Percentiles rank a stretch among this genome's conserved stretches.
Evolutionary conservation across 2,329 filamentous ascomycete species (phyloP).

Genomic region (Diaporthe velutina): DNA sequence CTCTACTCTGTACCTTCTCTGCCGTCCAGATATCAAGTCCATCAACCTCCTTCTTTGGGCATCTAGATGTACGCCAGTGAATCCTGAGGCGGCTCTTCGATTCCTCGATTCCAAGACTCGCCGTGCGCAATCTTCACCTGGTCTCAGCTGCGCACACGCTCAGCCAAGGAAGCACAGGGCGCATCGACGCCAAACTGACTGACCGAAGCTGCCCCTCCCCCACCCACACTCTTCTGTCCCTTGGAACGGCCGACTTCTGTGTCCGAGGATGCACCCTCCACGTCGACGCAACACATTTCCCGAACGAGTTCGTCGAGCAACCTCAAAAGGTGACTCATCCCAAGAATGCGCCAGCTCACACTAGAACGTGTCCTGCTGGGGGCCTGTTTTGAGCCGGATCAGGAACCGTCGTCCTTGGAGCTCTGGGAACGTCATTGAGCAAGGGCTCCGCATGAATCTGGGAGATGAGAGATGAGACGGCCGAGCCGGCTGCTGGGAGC

Average conservation of each 20-base stretch:
- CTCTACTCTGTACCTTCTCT: background rate
- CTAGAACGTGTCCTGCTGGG: constrained; percentile 7
- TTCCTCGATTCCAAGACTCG: background rate
- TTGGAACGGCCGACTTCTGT: background rate
- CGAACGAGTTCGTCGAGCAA: background rate
- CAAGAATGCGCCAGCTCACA: constrained; percentile 24
- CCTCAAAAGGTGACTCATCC: constrained; percentile 26
- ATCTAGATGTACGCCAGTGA: background rate
- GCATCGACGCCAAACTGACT: background rate
- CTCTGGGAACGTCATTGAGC: background rate
- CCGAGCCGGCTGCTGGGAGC: constrained; percentile 17
- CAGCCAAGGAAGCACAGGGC: background rate
- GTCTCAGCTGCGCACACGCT: background rate
- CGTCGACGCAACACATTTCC: constrained; percentile 8
- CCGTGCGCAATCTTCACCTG: too few relatives aligned
- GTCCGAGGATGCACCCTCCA: constrained; percentile 21
- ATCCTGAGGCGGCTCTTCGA: background rate
- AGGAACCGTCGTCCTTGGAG: constrained; percentile 16
- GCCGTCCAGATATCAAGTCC: background rate
- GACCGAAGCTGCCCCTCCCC: background rate
- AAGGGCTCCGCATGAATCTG: constrained; percentile 33
- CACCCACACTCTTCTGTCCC: background rate
- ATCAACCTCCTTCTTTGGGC: background rate
- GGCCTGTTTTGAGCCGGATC: constrained; percentile 10
- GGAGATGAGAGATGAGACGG: constrained; percentile 38